Base-by-base conservation (phyloP, 345 rosid species). In the Sisymbrium irio region DNA sequence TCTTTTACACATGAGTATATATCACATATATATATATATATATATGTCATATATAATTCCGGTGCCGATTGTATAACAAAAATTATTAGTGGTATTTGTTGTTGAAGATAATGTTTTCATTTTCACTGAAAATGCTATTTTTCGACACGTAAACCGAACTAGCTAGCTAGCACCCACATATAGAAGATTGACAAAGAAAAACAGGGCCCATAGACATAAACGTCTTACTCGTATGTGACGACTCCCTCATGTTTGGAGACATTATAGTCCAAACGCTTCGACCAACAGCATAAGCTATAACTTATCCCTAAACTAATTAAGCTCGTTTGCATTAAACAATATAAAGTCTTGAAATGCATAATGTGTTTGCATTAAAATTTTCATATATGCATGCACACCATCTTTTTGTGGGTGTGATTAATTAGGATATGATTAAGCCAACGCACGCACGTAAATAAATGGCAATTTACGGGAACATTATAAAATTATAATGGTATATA, bases 181-280 rank as follows among this genome's bases (percentile, higher is more conserved):
- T 39, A 12, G 3, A 6, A 3, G 36, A 50, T 20, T 9, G n/a
- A 13, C 33, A 4, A 69, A 8, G 6, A 8, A 5, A 14, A 1
- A 45, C 6, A 35, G 58, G 59, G 18, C 25, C 69, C 62, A 18
- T 9, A 6, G 0, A 51, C 50, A 17, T 15, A 13, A 39, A 72
- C 69, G 62, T 51, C 69, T 49, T 46, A 11, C 18, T 70, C 69
- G 32, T 68, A 71, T 71, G 32, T 60, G 50, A 54, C n/a, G 0
- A 61, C 50, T 71, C 68, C 76, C 54, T 28, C 62, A 22, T 72
- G 54, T 51, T 62, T 51, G 76, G 76, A 71, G 9, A 8, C 10
- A 11, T 9, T 41, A 9, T 60, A 3, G 7, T 41, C 50, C 19
- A 3, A 18, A 65, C 36, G 41, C n/a, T 17, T 22, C 22, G 11